A percentile compares a stretch with the other conserved stretches of the same genome.
Evolutionary conservation across 331 rosid species (phyloP).

Genomic region (Prunus yedoensis): DNA sequence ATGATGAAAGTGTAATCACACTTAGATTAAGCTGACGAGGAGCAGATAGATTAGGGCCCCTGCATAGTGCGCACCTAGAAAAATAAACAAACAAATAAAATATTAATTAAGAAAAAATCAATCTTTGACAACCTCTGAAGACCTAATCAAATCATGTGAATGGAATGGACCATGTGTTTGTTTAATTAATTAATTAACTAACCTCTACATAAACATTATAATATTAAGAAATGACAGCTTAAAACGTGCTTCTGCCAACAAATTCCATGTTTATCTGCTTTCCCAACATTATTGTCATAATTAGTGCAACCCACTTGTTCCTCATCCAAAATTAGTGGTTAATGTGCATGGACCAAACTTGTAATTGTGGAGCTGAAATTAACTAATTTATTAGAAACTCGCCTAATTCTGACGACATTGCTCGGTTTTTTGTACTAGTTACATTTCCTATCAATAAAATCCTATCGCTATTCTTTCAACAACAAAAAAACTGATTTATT

Average conservation of each 20-base stretch:
- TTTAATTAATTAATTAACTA: slow-evolving; percentile 9
- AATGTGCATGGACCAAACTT: neutral
- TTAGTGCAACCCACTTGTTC: slow-evolving; percentile 26
- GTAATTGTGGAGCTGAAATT: no score
- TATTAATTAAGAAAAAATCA: slow-evolving; percentile 23
- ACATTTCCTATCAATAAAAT: no score
- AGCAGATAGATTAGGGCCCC: slow-evolving; percentile 22
- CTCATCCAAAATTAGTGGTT: slow-evolving; percentile 8
- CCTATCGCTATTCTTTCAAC: no score
- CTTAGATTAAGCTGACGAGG: slow-evolving; percentile 28
- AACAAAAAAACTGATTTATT: no score
- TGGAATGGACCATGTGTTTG: slow-evolving; percentile 24
- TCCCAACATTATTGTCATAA: slow-evolving; percentile 26
- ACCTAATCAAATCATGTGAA: slow-evolving; percentile 36
- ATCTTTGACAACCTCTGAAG: slow-evolving; percentile 27
- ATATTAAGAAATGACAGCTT: slow-evolving; percentile 23
- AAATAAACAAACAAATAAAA: slow-evolving; percentile 2
- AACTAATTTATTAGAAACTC: no score
- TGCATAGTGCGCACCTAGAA: slow-evolving; percentile 12
- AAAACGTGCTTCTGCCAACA: slow-evolving; percentile 55
- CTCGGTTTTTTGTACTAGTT: no score
- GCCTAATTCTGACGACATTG: no score
- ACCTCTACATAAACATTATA: slow-evolving; percentile 27
- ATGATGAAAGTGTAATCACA: slow-evolving; percentile 34
- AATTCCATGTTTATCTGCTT: slow-evolving; percentile 51